These are phyloP conservation scores for Poronia punctata DNA, from an alignment of 495 filamentous ascomycete species.

Conservation along the genomic window DNA sequence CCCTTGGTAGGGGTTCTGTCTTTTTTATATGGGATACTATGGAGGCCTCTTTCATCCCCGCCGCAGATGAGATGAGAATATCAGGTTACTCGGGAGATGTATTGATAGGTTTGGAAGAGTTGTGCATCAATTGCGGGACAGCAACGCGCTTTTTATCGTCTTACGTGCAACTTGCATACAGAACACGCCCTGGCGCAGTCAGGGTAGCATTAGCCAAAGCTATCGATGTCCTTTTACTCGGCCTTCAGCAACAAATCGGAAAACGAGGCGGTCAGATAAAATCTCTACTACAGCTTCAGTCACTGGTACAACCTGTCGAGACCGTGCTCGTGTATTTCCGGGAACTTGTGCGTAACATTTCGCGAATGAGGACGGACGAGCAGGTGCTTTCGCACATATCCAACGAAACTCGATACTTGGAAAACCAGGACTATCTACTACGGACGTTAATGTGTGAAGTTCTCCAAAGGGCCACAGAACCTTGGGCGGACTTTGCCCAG, in stretches of 20 bases:
- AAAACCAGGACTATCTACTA: slow-evolving; percentile 56
- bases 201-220: slow-evolving; percentile 56
- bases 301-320: slow-evolving; percentile 54
- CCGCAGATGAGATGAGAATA: slow-evolving; percentile 48
- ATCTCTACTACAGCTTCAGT: slow-evolving; percentile 64
- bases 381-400: slow-evolving; percentile 63
- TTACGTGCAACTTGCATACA: slow-evolving; percentile 46
- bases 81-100: slow-evolving; percentile 60
- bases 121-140: slow-evolving; percentile 55
- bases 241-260: slow-evolving; percentile 51
- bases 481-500: slow-evolving; percentile 67
- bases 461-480: slow-evolving; percentile 52
- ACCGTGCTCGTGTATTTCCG: slow-evolving; percentile 57
- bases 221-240: slow-evolving; percentile 47
- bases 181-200: slow-evolving; percentile 38
- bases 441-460: slow-evolving; percentile 59
- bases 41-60: slow-evolving; percentile 51
- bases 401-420: slow-evolving; percentile 52
- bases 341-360: slow-evolving; percentile 49
- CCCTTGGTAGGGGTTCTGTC: slow-evolving; percentile 72
- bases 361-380: slow-evolving; percentile 53
- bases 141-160: slow-evolving; percentile 44
- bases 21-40: slow-evolving; percentile 64
- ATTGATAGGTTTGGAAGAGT: slow-evolving; percentile 49
- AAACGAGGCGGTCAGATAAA: slow-evolving; percentile 28